Percentiles rank a stretch among this genome's conserved stretches.
These are phyloP conservation scores for Lyophyllum shimeji DNA, from an alignment of 768 basidiomycete species.

Conservation along the genomic window DNA sequence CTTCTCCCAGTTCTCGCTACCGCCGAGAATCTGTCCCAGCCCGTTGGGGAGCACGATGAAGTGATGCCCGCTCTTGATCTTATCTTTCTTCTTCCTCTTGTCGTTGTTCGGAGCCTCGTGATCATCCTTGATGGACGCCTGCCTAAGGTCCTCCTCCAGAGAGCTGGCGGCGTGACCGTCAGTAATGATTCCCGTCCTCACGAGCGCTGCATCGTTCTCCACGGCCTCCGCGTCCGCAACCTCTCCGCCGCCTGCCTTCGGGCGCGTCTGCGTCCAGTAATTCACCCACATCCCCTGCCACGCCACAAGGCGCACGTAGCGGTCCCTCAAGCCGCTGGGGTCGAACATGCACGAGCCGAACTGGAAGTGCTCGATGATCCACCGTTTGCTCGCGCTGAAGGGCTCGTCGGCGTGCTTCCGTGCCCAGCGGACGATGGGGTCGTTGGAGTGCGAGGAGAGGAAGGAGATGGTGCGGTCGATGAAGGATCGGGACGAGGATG, in stretches of 20 bases:
- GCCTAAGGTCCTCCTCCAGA: slow-evolving; percentile 20
- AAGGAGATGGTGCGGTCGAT: slow-evolving; percentile 37
- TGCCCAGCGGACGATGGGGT: slow-evolving; percentile 47
- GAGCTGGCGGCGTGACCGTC: slow-evolving; percentile 17
- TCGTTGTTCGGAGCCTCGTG: slow-evolving; percentile 18
- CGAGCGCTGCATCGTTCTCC: slow-evolving; percentile 17
- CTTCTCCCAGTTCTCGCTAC: slow-evolving; percentile 49
- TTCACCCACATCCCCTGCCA: slow-evolving; percentile 58
- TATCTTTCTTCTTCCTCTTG: slow-evolving; percentile 23
- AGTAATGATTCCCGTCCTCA: slow-evolving; percentile 23
- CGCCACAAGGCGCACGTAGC: slow-evolving; percentile 45
- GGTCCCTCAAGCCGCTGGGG: slow-evolving; percentile 43
- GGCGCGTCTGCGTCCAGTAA: slow-evolving; percentile 55
- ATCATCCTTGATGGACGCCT: slow-evolving; percentile 16
- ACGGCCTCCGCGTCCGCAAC: too few species aligned
- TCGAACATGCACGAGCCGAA: slow-evolving; percentile 63
- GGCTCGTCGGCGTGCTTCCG: slow-evolving; percentile 55
- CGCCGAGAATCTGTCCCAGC: slow-evolving; percentile 37
- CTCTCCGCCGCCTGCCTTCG: slow-evolving; percentile 17
- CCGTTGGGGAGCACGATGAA: slow-evolving; percentile 55
- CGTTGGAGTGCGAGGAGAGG: slow-evolving; percentile 39
- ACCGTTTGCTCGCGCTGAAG: slow-evolving; percentile 45
- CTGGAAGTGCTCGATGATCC: slow-evolving; percentile 56
- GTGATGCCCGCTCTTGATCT: slow-evolving; percentile 35
- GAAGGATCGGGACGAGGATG: slow-evolving; percentile 18